These are phyloP conservation scores for Arabidopsis thaliana DNA, from an alignment of 345 rosid species.

Conservation along the genomic window DNA sequence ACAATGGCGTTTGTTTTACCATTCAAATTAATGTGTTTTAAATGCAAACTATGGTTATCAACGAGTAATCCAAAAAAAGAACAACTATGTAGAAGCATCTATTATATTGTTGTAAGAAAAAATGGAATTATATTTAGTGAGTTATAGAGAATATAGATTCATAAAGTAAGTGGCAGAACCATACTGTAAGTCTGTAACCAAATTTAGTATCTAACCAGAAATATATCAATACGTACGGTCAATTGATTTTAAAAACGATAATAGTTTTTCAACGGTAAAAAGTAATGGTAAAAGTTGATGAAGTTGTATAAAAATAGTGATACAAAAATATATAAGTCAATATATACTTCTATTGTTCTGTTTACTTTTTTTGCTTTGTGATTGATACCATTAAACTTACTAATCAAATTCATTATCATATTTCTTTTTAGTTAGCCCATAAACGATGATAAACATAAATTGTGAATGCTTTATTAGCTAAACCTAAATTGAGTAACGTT, in stretches of 20 bases:
- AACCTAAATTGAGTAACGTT: too few species aligned
- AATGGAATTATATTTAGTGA: constrained; percentile 11
- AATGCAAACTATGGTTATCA: constrained; percentile 2
- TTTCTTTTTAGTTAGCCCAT: too few species aligned
- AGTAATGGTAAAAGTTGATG: too few species aligned
- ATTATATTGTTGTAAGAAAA: background rate
- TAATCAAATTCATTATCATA: too few species aligned
- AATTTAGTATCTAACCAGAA: background rate
- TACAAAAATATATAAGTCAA: too few species aligned
- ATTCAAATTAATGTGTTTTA: background rate
- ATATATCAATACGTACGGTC: background rate
- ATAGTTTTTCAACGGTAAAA: too few species aligned
- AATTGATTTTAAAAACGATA: background rate
- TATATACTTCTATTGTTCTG: too few species aligned
- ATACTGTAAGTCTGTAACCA: background rate
- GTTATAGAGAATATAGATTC: background rate
- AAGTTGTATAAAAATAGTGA: too few species aligned
- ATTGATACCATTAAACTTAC: too few species aligned
- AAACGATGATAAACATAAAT: too few species aligned
- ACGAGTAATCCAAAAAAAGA: background rate
- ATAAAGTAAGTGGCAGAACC: background rate
- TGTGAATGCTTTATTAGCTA: too few species aligned
- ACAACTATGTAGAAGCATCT: background rate
- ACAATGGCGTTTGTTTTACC: background rate
- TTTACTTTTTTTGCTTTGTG: too few species aligned